Base-by-base conservation (phyloP, 805 yeast species). In the Starmera pachycereana region DNA sequence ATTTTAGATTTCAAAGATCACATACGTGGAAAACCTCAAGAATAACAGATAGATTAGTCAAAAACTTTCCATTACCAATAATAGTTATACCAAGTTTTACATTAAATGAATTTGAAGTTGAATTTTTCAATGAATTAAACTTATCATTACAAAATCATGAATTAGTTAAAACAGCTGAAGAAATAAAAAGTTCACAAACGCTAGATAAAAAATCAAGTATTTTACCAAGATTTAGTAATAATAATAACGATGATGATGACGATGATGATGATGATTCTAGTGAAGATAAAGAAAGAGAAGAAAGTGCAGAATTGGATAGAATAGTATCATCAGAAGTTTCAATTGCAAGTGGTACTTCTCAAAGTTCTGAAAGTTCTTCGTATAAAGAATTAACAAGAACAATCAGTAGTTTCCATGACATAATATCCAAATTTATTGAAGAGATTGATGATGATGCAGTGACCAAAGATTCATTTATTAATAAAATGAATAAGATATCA, bases 51-150 rank as follows among this genome's bases (percentile, higher is more conserved):
- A 61, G 84, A 37, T 62, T 80, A 36, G 81, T 81, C 27, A 77
- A 75, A 50, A 73, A 72, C 49, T 77, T 70, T 47, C 76, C 79
- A 4, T 68, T 79, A 12, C 88, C 89, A 0, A 72, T 77, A n/a
- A 67, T 81, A 19, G 71, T 80, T 37, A 80, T 76, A 0, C 83
- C 88, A 1, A 76, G 83, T 2, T 54, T 64, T 45, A 75, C 77
- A 41, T 68, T 76, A 75, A 63, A 63, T 35, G 46, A 57, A n/a
- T 78, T 72, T 57, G 83, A 78, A 51, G 43, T 46, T 4, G 50
- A 59, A 11, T 50, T 77, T 31, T 68, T 69, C 40, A 59, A 57
- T 12, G 54, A 59, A 8, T 36, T 65, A 33, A 52, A 52, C 35
- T 44, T 56, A 47, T 3, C 27, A 22, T 22, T 22, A 22, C 27